Percentiles rank a stretch among this genome's conserved stretches.
Evolutionary conservation across 768 basidiomycete species (phyloP).

Genomic region (Kondoa subrosea): DNA sequence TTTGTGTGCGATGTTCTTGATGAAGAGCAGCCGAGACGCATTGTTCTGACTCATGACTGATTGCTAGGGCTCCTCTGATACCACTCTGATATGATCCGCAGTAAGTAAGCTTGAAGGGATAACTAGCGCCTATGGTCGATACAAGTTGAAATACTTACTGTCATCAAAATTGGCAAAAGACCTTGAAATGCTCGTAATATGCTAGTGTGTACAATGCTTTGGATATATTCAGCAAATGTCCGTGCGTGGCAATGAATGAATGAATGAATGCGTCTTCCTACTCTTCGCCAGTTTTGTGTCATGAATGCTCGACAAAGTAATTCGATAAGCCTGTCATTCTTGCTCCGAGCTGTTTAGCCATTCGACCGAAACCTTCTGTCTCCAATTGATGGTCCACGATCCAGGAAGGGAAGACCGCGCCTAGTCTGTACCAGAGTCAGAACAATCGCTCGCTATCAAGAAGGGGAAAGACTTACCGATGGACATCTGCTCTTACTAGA

Average conservation of each 20-base stretch:
- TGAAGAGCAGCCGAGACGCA: slow-evolving; percentile 55
- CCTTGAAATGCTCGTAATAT: too few species aligned
- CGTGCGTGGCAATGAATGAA: too few species aligned
- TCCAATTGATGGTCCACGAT: slow-evolving; percentile 23
- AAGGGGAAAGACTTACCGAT: background rate
- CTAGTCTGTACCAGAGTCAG: slow-evolving; percentile 10
- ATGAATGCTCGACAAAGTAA: slow-evolving; percentile 16
- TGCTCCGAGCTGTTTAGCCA: slow-evolving; percentile 19
- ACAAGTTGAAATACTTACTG: too few species aligned
- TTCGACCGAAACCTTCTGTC: slow-evolving; percentile 25
- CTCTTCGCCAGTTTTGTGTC: too few species aligned
- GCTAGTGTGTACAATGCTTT: too few species aligned
- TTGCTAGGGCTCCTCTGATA: too few species aligned
- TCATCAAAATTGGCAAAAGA: too few species aligned
- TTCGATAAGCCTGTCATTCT: slow-evolving; percentile 16
- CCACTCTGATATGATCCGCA: too few species aligned
- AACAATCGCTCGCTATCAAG: background rate
- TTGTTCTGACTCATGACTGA: slow-evolving; percentile 37
- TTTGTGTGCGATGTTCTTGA: slow-evolving; percentile 82
- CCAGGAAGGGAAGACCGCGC: slow-evolving; percentile 24
- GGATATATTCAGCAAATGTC: too few species aligned
- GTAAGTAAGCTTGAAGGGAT: too few species aligned
- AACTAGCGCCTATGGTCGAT: too few species aligned
- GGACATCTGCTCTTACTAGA: slow-evolving; percentile 21
- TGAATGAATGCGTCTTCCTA: too few species aligned